Evolutionary conservation across 1,284 basidiomycete genomes (phyloP).

Genomic region (Cryptococcus depauperatus): DNA sequence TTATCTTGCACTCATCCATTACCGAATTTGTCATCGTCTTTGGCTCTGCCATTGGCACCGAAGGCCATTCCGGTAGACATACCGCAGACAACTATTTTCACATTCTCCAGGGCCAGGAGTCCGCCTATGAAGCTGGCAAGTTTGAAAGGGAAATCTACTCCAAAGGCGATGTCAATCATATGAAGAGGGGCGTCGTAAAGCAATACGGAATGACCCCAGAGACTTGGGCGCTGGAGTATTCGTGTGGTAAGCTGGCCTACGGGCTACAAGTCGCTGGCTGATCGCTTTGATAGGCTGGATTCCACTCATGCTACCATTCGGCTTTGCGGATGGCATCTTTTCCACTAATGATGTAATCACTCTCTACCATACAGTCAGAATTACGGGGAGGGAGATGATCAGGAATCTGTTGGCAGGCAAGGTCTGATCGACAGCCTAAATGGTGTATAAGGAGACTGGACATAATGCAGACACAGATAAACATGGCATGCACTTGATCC

Average conservation of each 20-base stretch:
- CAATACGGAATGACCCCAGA: slow-evolving; percentile 97
- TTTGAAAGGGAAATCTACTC: slow-evolving; percentile 76
- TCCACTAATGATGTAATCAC: slow-evolving; percentile 85
- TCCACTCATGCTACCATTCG: slow-evolving; percentile 85
- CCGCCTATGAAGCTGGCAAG: slow-evolving; percentile 74
- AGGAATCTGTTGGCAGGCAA: slow-evolving; percentile 76
- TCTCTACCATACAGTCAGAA: slow-evolving; percentile 66
- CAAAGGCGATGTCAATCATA: slow-evolving; percentile 73
- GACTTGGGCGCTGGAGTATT: slow-evolving; percentile 92
- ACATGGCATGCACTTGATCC: no score
- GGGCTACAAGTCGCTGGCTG: not conserved
- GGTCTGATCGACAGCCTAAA: no score
- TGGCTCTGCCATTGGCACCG: slow-evolving; percentile 89
- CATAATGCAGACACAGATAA: no score
- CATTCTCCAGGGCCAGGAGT: slow-evolving; percentile 86
- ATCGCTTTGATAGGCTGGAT: slow-evolving; percentile 67
- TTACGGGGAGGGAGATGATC: slow-evolving; percentile 76
- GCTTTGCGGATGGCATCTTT: slow-evolving; percentile 72
- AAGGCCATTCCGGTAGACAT: slow-evolving; percentile 89
- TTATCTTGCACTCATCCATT: slow-evolving; percentile 86
- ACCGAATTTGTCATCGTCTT: slow-evolving; percentile 93
- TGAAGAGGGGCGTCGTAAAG: slow-evolving; percentile 75
- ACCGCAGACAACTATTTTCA: slow-evolving; percentile 93
- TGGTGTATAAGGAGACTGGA: no score
- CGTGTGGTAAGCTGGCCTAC: slow-evolving; percentile 56